Percentiles rank a stretch among this genome's conserved stretches.
Conservation (phyloP, 305 asterid genomes). For the Fraxinus sp. region DNA sequence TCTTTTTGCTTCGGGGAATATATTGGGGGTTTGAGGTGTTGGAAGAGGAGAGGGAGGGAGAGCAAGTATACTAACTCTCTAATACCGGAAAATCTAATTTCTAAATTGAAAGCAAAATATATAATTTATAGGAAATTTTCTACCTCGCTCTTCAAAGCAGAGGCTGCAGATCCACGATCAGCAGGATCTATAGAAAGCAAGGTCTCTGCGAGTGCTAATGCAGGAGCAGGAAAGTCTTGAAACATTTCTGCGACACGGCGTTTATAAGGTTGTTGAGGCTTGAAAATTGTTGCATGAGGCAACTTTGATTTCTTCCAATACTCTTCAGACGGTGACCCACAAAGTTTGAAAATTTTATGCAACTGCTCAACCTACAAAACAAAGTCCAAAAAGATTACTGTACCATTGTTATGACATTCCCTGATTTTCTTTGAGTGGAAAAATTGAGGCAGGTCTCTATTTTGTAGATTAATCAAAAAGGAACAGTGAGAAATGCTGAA, state of each 20-base stretch:
- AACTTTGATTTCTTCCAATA: slow-evolving; percentile 88
- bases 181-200: slow-evolving; percentile 77
- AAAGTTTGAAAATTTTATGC: slow-evolving; percentile 85
- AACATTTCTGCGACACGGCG: slow-evolving; percentile 80
- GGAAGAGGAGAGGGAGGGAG: slow-evolving; percentile 5
- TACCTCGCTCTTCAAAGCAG: slow-evolving; percentile 86
- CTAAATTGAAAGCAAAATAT: slow-evolving; percentile 12
- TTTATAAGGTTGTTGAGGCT: slow-evolving; percentile 88
- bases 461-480: neutral
- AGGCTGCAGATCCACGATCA: slow-evolving; percentile 75
- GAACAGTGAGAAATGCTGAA: neutral
- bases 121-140: slow-evolving; percentile 13
- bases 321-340: slow-evolving; percentile 91
- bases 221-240: slow-evolving; percentile 74
- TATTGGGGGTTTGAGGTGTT: neutral
- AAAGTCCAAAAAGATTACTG: slow-evolving; percentile 15
- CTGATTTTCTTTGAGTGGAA: slow-evolving; percentile 1
- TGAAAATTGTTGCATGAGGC: slow-evolving; percentile 81
- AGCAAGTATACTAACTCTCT: neutral
- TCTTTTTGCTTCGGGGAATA: neutral
- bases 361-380: slow-evolving; percentile 76
- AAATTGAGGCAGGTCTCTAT: neutral
- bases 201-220: slow-evolving; percentile 65
- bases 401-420: slow-evolving; percentile 5
- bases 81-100: neutral